Base-by-base conservation (phyloP, 345 rosid species). In the Eucalyptus sp. region DNA sequence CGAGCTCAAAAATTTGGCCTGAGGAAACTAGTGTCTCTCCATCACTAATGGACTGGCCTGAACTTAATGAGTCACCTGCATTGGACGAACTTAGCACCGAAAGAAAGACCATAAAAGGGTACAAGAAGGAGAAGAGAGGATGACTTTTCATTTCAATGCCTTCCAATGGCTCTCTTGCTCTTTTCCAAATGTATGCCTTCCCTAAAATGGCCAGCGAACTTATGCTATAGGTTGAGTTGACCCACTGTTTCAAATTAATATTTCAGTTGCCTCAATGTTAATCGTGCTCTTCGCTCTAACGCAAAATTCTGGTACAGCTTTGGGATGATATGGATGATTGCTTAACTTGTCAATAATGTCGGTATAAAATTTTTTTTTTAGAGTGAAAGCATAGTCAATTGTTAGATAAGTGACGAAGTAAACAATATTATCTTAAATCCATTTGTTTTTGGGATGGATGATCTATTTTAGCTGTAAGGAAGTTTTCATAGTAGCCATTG, bases 1-100 rank as follows among this genome's bases (percentile, higher is more conserved):
- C 93, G 12, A 93, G 86, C 86, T 92, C 93, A 68, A 91, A 93
- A 18, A 22, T 89, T 86, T 87, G 60, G 56, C 87, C 89, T 5
- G 89, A 86, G 37, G 94, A 93, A 64, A 90, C 46, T 48, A 90
- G 31, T 8, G 91, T 76, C 88, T 88, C 81, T 13, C 89, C 92
- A 85, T 90, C 92, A 17, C 25, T 89, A 79, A 90, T 85, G 56
- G 87, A 88, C 87, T 87, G 89, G 41, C 86, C 88, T 62, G 88
- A 87, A 49, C 44, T 48, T 48, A 91, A 22, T 8, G 87, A 43
- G 58, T 88, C 89, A 18, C 79, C 71, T 88, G 81, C 80, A 52
- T 6, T 13, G 24, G 87, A 50, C 50, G 60, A 50, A 43, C 41
- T 33, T 31, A 41, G 89, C 22, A 68, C 44, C 10, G 44, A 68